Evolutionary conservation across 176 grass and related monocot species (phyloP).

Genomic region (Zea luxurians): DNA sequence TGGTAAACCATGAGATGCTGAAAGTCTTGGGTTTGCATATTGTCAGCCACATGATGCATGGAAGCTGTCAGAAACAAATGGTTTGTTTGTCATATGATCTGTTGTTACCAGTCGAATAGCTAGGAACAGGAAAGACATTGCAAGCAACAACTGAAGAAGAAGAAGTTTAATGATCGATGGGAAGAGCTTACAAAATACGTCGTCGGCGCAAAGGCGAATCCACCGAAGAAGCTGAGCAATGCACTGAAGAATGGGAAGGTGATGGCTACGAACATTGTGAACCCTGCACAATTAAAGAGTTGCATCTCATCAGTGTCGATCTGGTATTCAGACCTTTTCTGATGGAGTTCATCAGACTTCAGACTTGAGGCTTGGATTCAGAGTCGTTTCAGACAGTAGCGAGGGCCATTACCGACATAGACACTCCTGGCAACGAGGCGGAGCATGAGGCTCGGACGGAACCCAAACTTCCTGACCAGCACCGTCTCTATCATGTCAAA

Average conservation of each 20-base stretch:
- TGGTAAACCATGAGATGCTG: conserved; percentile 75
- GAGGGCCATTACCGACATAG: conserved; percentile 73
- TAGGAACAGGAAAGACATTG: neutral
- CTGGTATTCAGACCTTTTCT: neutral
- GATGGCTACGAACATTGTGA: conserved; percentile 91
- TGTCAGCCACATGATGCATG: conserved; percentile 82
- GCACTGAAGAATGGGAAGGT: conserved; percentile 83
- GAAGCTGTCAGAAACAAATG: conserved; percentile 51
- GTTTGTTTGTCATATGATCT: too few relatives aligned
- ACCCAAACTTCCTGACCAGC: conserved; percentile 63
- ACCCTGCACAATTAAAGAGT: conserved; percentile 40
- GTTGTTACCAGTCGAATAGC: too few relatives aligned
- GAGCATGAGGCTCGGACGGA: conserved; percentile 56
- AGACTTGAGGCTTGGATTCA: neutral
- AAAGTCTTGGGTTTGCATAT: conserved; percentile 78
- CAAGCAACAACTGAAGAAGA: neutral
- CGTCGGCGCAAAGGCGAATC: conserved; percentile 79
- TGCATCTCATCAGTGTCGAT: conserved; percentile 14
- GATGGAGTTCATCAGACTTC: neutral
- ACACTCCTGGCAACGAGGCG: conserved; percentile 55
- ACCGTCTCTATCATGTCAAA: conserved; percentile 95
- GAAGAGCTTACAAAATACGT: conserved; percentile 67
- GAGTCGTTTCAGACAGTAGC: neutral
- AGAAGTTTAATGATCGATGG: neutral
- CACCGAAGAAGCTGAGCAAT: conserved; percentile 85